Evolutionary conservation across 2,329 filamentous ascomycete genomes (phyloP).

Genomic region (Fonsecaea erecta): DNA sequence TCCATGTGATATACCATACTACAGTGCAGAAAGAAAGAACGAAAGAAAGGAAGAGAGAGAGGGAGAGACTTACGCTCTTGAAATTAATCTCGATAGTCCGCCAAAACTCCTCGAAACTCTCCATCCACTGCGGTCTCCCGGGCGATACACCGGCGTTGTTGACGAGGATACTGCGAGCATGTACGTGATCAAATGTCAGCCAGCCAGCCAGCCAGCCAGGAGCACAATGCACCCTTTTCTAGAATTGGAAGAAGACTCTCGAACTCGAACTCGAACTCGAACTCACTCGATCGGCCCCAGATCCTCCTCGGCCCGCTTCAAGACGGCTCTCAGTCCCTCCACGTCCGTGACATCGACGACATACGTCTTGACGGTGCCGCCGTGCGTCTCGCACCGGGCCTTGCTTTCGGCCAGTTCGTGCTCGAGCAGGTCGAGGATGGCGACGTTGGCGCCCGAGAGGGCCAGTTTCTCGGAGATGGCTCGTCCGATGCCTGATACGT

Average conservation of each 20-base stretch:
- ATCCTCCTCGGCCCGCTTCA: slow-evolving; percentile 18
- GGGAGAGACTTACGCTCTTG: slow-evolving; percentile 23
- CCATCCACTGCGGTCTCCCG: slow-evolving; percentile 34
- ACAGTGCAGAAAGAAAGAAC: too few species aligned
- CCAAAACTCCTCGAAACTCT: slow-evolving; percentile 31
- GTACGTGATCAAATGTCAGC: too few species aligned
- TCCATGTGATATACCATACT: too few species aligned
- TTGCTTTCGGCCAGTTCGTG: slow-evolving; percentile 28
- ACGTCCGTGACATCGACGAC: slow-evolving; percentile 40
- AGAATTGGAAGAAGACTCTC: too few species aligned
- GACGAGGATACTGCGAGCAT: slow-evolving; percentile 38
- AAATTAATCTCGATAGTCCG: slow-evolving; percentile 31
- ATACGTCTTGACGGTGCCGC: slow-evolving; percentile 29
- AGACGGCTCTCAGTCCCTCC: slow-evolving; percentile 23
- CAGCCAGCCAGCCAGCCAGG: too few species aligned
- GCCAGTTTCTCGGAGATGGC: slow-evolving; percentile 38
- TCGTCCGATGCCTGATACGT: slow-evolving; percentile 37
- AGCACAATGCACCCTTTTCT: too few species aligned
- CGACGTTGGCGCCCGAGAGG: slow-evolving; percentile 35
- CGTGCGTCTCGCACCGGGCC: slow-evolving; percentile 22
- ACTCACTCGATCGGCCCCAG: slow-evolving; percentile 32
- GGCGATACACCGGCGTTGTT: slow-evolving; percentile 41
- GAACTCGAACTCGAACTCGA: too few species aligned
- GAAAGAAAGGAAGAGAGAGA: too few species aligned
- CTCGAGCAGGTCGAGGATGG: slow-evolving; percentile 37